Evolutionary conservation across 1,284 basidiomycete species (phyloP).

Genomic region (Ceratobasidium sp.): DNA sequence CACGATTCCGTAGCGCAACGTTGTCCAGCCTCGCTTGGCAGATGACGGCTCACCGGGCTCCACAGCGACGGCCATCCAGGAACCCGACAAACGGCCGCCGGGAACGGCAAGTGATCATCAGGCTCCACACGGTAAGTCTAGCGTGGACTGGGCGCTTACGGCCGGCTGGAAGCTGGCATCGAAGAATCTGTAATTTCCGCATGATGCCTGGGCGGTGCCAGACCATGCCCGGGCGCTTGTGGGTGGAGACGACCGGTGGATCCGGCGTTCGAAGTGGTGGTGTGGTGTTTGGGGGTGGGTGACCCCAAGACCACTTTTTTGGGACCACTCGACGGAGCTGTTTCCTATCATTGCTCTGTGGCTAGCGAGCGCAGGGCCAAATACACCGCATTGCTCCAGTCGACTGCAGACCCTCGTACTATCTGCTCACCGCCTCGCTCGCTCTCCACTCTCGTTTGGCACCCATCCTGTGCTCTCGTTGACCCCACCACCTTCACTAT

Average conservation of each 20-base stretch:
- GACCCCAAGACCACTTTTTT: conserved; percentile 8
- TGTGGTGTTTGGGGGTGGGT: conserved; percentile 20
- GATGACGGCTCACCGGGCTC: conserved; percentile 30
- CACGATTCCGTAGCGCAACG: background rate
- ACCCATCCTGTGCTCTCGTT: conserved; percentile 26
- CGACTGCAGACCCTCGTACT: background rate
- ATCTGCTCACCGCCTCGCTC: conserved; percentile 23
- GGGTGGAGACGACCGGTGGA: conserved; percentile 38
- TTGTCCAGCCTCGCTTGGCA: conserved; percentile 9
- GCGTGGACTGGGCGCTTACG: conserved; percentile 27
- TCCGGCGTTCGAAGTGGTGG: conserved; percentile 22
- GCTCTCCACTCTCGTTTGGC: conserved; percentile 23
- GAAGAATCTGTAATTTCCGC: background rate
- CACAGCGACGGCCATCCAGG: conserved; percentile 35
- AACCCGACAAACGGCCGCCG: conserved; percentile 41
- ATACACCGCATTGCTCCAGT: conserved; percentile 17
- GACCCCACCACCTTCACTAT: conserved; percentile 5
- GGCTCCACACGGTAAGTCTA: conserved; percentile 31
- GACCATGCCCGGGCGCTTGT: background rate
- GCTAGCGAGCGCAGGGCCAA: conserved; percentile 10
- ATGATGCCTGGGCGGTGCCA: background rate
- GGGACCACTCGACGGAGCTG: conserved; percentile 12
- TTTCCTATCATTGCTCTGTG: background rate
- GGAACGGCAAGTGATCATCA: conserved; percentile 1
- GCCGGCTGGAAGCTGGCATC: background rate